Conservation (phyloP, 2,329 filamentous ascomycete genomes). For the Teratosphaeria gauchensis region DNA sequence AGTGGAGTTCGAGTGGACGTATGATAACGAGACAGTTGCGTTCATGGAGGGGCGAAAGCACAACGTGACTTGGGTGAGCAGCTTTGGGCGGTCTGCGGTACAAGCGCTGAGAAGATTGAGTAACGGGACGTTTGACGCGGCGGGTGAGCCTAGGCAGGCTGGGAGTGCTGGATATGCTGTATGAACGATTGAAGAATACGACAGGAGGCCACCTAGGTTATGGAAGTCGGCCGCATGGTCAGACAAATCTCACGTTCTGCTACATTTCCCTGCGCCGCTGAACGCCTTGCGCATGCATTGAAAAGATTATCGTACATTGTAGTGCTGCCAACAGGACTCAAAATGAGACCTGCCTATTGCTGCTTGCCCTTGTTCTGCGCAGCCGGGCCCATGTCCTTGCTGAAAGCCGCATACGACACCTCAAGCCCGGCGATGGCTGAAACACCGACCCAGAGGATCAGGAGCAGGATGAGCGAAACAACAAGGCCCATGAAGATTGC, state of each 20-base stretch:
- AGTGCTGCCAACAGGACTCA: no score
- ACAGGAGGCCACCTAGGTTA: not conserved
- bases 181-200: not conserved
- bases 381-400: conserved; percentile 87
- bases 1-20: conserved; percentile 58
- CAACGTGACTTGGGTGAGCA: conserved; percentile 57
- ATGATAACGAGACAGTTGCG: conserved; percentile 53
- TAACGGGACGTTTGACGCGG: conserved; percentile 68
- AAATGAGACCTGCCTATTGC: not conserved
- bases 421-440: conserved; percentile 68
- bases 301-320: no score
- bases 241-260: no score
- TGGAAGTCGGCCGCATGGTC: not conserved
- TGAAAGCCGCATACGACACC: conserved; percentile 89
- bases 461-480: conserved; percentile 59
- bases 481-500: conserved; percentile 83
- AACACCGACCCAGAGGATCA: conserved; percentile 71
- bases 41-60: conserved; percentile 58
- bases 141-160: conserved; percentile 62
- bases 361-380: conserved; percentile 51
- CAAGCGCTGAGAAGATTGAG: conserved; percentile 55
- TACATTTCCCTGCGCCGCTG: no score
- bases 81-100: conserved; percentile 54
- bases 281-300: no score
- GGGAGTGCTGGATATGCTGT: conserved; percentile 55